Percentiles rank a stretch among this genome's conserved stretches.
Evolutionary conservation across 2,329 filamentous ascomycete species (phyloP).

Genomic region (Xylaria sp.): DNA sequence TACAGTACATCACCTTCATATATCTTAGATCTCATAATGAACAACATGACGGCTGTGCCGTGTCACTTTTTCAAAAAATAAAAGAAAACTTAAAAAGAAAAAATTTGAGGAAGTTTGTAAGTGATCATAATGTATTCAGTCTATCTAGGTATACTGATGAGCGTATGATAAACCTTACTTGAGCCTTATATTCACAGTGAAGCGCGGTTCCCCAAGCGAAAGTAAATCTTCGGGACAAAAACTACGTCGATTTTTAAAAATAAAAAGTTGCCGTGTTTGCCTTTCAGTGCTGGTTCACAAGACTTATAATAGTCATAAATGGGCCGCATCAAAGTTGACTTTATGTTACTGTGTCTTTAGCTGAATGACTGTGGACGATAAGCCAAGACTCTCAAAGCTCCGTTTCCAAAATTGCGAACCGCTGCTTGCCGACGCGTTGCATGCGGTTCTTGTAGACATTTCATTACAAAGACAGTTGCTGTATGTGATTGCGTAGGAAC

Average conservation of each 20-base stretch:
- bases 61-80: background rate
- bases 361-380: background rate
- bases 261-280: background rate
- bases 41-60: too few relatives aligned
- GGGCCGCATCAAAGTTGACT: too few relatives aligned
- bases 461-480: background rate
- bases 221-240: background rate
- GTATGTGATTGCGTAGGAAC: background rate
- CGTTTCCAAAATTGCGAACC: background rate
- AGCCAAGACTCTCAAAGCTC: background rate
- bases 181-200: background rate
- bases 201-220: background rate
- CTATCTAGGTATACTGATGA: background rate
- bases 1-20: conserved; percentile 11
- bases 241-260: background rate
- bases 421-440: background rate
- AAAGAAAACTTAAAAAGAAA: background rate
- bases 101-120: background rate
- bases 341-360: too few relatives aligned
- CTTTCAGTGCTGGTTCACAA: background rate
- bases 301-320: too few relatives aligned
- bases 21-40: background rate
- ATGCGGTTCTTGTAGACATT: background rate
- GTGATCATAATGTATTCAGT: background rate
- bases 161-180: background rate